Evolutionary conservation across 257 asterid genomes (phyloP), one percentile per base, ranked within the genome.

Genomic region (Fraxinus excelsior): DNA sequence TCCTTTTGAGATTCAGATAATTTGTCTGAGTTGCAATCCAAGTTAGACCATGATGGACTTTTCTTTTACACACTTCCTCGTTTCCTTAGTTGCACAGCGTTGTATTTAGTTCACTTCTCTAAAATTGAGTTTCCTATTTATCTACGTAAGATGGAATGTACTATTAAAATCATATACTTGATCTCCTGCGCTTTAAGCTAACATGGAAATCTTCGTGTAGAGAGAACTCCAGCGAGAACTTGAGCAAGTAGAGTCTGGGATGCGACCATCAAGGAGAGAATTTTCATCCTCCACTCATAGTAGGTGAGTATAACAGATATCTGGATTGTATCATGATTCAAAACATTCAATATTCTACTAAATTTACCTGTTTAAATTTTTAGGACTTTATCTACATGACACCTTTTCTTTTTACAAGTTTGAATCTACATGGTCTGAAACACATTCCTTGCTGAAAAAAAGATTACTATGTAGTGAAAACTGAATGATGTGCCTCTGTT

Each of bases 141-240:
- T 62, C 74, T 37, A 71, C 8, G 49, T 64, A 28, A 71, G 79
- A 53, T 0, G 73, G 19, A 46, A 49, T 72, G 32, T 35, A 42
- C 60, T 14, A 73, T 75, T 67, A 51, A 49, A 56, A 67, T 67
- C 69, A 42, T 78, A 38, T 51, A 44, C 70, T 77, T 70, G 46
- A 51, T 69, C 26, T 25, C 67, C 34, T 38, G 76, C 38, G 18
- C 78, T 71, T 26, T 72, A 67, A 19, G 38, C 70, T 66, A 25
- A 73, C 40, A 74, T 71, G 23, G 18, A 58, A 37, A 70, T 78
- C 75, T 71, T 69, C 76, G 72, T 87, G 87, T 62, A 95, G 99
- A 90, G 97, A 85, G 99, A 95, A 84, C 93, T 95, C 69, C 98
- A 90, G 81, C 84, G 96, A 81, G 99, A 95, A 87, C 94, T 95